phyloP scores from a whole-genome alignment of 108 stramenopile genomes.

The Cylindrotheca fusiformis region DNA sequence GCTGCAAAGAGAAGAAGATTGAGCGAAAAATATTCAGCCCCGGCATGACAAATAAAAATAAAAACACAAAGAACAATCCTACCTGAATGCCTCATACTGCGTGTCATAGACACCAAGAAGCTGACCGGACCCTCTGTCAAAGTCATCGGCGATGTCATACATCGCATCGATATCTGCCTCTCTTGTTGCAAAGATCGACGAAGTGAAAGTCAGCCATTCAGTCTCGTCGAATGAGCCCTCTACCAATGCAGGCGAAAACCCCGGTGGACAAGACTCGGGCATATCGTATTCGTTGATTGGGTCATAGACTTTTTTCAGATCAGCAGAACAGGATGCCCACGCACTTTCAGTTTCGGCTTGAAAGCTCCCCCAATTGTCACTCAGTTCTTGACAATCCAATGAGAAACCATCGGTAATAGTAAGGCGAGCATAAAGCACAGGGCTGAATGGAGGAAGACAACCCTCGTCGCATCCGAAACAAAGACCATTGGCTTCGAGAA shows the following conservation, averaged over 20 bases:
- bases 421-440: constrained; percentile 40
- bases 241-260: constrained; percentile 35
- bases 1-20: no score
- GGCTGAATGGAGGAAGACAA: constrained; percentile 40
- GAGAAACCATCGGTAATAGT: constrained; percentile 24
- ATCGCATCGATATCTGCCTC: constrained; percentile 27
- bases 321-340: constrained; percentile 27
- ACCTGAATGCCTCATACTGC: constrained; percentile 34
- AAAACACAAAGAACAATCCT: no score
- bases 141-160: constrained; percentile 30
- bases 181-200: constrained; percentile 47
- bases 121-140: constrained; percentile 23
- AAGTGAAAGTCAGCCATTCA: constrained; percentile 25
- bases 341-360: constrained; percentile 15
- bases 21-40: no score
- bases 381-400: constrained; percentile 38
- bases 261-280: constrained; percentile 28
- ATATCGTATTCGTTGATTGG: neutral
- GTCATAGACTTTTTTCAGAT: constrained; percentile 19
- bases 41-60: no score
- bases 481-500: constrained; percentile 29
- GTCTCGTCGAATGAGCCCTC: constrained; percentile 37
- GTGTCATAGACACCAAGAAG: constrained; percentile 50
- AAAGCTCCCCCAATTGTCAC: constrained; percentile 18
- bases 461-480: constrained; percentile 32